Conservation (phyloP, 805 yeast species). For the Ogataea nitratoaversa region DNA sequence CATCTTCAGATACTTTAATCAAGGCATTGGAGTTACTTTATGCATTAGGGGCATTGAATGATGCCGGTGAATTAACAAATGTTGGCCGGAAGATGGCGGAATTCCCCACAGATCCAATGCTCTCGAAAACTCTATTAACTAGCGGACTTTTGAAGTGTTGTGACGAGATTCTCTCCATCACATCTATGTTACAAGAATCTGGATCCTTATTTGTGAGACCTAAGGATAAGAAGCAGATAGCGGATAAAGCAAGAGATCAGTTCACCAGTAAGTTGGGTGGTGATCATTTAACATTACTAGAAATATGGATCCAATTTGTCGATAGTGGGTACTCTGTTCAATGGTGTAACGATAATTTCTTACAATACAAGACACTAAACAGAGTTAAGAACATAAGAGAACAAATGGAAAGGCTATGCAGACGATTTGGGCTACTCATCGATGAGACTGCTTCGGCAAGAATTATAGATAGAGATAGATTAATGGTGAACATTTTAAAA, state of each 20-base stretch:
- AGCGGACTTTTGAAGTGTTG: conserved; percentile 61
- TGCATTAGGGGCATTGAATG: conserved; percentile 80
- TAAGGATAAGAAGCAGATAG: conserved; percentile 58
- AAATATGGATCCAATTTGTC: conserved; percentile 75
- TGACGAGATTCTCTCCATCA: conserved; percentile 64
- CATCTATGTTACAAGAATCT: conserved; percentile 81
- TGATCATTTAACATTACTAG: conserved; percentile 74
- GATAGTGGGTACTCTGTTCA: conserved; percentile 59
- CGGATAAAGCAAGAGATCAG: conserved; percentile 56
- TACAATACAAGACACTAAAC: conserved; percentile 69
- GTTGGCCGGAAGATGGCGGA: conserved; percentile 84
- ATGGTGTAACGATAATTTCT: conserved; percentile 84
- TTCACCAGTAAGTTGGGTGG: conserved; percentile 54
- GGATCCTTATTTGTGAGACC: conserved; percentile 69
- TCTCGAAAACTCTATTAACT: conserved; percentile 68
- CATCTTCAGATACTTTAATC: conserved; percentile 66
- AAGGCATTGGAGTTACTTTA: conserved; percentile 79
- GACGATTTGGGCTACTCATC: conserved; percentile 42
- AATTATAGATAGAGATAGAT: conserved; percentile 24
- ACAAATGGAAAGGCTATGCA: conserved; percentile 63
- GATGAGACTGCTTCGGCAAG: conserved; percentile 27
- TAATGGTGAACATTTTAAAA: conserved; percentile 39
- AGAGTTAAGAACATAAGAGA: conserved; percentile 67
- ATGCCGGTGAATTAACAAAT: conserved; percentile 70
- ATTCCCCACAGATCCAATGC: conserved; percentile 88